Evolutionary conservation across 139 green algal species (phyloP).

Genomic region (Chlamydomonas incerta): DNA sequence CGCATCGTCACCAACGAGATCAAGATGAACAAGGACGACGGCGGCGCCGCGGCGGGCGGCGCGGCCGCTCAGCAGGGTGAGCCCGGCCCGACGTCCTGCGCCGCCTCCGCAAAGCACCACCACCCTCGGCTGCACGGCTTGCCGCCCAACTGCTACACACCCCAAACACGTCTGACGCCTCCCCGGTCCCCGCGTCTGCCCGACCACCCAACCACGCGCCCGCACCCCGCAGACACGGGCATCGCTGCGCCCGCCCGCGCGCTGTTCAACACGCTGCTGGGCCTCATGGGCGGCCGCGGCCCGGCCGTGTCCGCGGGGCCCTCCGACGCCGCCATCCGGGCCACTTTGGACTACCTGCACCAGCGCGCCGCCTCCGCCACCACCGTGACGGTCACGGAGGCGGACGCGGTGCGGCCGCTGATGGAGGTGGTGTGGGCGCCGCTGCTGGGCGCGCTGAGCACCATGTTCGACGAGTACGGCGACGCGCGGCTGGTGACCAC

Average conservation of each 20-base stretch:
- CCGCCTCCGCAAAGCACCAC: too few species aligned
- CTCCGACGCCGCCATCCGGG: slow-evolving; percentile 63
- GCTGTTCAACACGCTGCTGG: slow-evolving; percentile 61
- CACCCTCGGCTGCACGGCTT: too few species aligned
- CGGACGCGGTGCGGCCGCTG: slow-evolving; percentile 84
- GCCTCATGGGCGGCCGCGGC: slow-evolving; percentile 61
- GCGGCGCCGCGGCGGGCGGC: slow-evolving; percentile 1
- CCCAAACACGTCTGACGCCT: too few species aligned
- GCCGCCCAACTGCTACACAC: too few species aligned
- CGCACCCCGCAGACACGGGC: slow-evolving; percentile 2
- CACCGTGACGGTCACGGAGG: slow-evolving; percentile 83
- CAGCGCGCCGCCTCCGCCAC: slow-evolving; percentile 82
- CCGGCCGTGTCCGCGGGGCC: slow-evolving; percentile 37
- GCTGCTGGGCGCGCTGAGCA: slow-evolving; percentile 90
- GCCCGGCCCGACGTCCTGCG: too few species aligned
- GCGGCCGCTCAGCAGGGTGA: slow-evolving; percentile 39
- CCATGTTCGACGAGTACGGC: slow-evolving; percentile 87
- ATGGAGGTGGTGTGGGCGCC: slow-evolving; percentile 94
- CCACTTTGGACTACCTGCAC: slow-evolving; percentile 69
- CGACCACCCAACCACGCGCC: too few species aligned
- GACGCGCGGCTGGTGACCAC: slow-evolving; percentile 65
- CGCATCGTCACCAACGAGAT: slow-evolving; percentile 97
- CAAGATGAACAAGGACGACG: slow-evolving; percentile 88
- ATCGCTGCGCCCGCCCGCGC: slow-evolving; percentile 31
- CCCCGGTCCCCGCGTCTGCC: neutral